Evolutionary conservation across 1,139 yeast genomes (phyloP).

Genomic region (Scheffersomyces titani): DNA sequence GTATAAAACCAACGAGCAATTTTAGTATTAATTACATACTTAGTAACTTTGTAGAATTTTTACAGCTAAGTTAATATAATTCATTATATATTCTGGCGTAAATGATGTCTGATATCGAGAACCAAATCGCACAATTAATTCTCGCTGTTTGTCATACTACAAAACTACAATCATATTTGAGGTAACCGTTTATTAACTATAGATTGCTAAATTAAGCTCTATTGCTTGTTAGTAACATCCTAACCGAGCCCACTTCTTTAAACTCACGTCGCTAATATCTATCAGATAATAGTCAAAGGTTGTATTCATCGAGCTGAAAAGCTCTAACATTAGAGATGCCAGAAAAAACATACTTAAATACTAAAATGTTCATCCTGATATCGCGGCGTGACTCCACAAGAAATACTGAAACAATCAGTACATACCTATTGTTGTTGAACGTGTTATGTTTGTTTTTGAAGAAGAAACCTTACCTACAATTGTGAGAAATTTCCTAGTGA

Average conservation of each 20-base stretch:
- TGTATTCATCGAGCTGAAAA: slow-evolving; percentile 60
- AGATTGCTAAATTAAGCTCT: neutral
- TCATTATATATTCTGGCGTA: neutral
- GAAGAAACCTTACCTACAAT: neutral
- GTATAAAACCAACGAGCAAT: no score
- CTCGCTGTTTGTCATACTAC: neutral
- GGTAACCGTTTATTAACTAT: neutral
- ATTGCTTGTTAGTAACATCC: slow-evolving; percentile 5
- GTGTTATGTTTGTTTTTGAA: neutral
- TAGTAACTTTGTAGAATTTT: neutral
- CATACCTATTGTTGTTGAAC: neutral
- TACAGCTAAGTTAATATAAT: neutral
- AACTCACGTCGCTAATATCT: neutral
- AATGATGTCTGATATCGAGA: neutral
- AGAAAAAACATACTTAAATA: slow-evolving; percentile 55
- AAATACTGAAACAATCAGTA: neutral
- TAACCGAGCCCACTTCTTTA: neutral
- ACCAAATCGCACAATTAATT: neutral
- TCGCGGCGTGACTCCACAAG: neutral
- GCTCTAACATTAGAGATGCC: slow-evolving; percentile 76
- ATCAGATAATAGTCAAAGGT: slow-evolving; percentile 57
- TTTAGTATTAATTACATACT: no score
- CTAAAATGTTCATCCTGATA: slow-evolving; percentile 41
- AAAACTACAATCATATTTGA: neutral
- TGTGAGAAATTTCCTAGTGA: neutral